Percentiles rank a stretch among this genome's conserved stretches.
phyloP scores from a whole-genome alignment of 1,139 yeast species.

The Debaryomyces sp. region DNA sequence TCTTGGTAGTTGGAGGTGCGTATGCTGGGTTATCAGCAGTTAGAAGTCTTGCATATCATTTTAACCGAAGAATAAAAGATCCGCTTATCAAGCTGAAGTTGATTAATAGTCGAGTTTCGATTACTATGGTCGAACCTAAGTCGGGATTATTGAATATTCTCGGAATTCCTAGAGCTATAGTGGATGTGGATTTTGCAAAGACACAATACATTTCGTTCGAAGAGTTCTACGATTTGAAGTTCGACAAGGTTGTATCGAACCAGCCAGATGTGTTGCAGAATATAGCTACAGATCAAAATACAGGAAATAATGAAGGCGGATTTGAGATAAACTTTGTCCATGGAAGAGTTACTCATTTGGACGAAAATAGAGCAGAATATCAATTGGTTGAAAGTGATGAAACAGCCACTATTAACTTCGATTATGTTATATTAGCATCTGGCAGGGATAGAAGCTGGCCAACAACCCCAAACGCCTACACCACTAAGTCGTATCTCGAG shows the following conservation, averaged over 20 bases:
- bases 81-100: slow-evolving; percentile 2
- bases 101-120: slow-evolving; percentile 14
- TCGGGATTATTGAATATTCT: slow-evolving; percentile 47
- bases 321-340: slow-evolving; percentile 31
- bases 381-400: slow-evolving; percentile 12
- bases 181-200: slow-evolving; percentile 44
- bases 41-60: slow-evolving; percentile 35
- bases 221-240: slow-evolving; percentile 25
- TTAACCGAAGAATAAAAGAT: slow-evolving; percentile 11
- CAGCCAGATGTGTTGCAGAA: slow-evolving; percentile 14
- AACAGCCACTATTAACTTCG: slow-evolving; percentile 32
- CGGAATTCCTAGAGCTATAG: slow-evolving; percentile 46
- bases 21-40: slow-evolving; percentile 52
- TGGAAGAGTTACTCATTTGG: slow-evolving; percentile 29
- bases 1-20: slow-evolving; percentile 55
- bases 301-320: slow-evolving; percentile 13
- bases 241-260: slow-evolving; percentile 23
- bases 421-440: slow-evolving; percentile 43
- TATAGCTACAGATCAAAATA: background rate
- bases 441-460: slow-evolving; percentile 53
- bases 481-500: slow-evolving; percentile 21
- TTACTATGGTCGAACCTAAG: slow-evolving; percentile 45
- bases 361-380: slow-evolving; percentile 20
- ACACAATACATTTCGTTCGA: slow-evolving; percentile 35
- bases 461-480: slow-evolving; percentile 41